A percentile compares a stretch with the other conserved stretches of the same genome.
These are phyloP conservation scores for Aspergillus luchuensis DNA, from an alignment of 2,329 filamentous ascomycete species.

Conservation along the genomic window DNA sequence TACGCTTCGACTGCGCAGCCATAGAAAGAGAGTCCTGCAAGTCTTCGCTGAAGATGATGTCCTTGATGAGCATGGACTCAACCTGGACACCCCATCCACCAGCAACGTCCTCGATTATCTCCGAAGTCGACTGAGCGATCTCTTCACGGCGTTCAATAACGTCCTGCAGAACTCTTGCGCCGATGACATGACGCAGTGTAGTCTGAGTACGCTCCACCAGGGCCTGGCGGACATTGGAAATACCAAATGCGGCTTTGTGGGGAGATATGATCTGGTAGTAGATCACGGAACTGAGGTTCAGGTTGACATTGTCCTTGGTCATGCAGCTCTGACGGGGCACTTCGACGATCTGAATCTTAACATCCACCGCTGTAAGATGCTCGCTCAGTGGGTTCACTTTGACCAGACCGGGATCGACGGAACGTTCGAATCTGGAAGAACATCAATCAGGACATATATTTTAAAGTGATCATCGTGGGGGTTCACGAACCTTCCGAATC, in stretches of 20 bases:
- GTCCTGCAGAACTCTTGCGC: conserved; percentile 92
- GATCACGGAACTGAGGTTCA: conserved; percentile 93
- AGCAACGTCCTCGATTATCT: conserved; percentile 97
- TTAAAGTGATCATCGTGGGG: neutral
- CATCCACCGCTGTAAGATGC: conserved; percentile 85
- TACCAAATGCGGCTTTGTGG: conserved; percentile 96
- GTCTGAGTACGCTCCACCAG: conserved; percentile 97
- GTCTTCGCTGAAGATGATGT: conserved; percentile 95
- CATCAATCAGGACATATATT: neutral
- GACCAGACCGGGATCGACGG: conserved; percentile 93
- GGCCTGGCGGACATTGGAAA: conserved; percentile 91
- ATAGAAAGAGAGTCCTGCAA: conserved; percentile 95
- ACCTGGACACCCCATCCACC: conserved; percentile 93
- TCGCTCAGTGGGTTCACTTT: conserved; percentile 97
- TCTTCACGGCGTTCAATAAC: conserved; percentile 98
- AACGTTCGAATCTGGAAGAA: conserved; percentile 72
- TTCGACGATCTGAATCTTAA: conserved; percentile 98
- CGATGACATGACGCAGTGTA: conserved; percentile 93
- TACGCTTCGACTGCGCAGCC: conserved; percentile 97
- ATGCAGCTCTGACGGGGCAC: conserved; percentile 97
- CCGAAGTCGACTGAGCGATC: conserved; percentile 88
- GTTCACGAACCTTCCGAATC: conserved; percentile 68
- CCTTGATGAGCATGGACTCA: conserved; percentile 98
- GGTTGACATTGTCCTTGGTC: conserved; percentile 98
- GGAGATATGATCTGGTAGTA: conserved; percentile 97